Base-by-base conservation (phyloP, 225 moss, liverwort and hornwort genomes). In the Sphagnum contortum region DNA sequence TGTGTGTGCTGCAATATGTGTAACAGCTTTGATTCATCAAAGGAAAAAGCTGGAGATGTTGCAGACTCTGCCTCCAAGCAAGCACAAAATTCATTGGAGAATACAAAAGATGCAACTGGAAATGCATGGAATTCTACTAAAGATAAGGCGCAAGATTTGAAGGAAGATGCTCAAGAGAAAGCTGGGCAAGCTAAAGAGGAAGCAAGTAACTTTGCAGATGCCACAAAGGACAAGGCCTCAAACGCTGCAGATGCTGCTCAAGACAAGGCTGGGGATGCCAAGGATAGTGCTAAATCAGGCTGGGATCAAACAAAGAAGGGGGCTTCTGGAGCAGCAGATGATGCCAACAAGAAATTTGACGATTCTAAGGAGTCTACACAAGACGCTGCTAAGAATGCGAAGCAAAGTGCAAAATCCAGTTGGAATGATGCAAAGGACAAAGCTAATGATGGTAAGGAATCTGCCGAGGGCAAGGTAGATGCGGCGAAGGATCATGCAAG, bases 81-180 rank as follows among this genome's bases (percentile, higher is more conserved):
- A 4, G 64, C 57, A 0, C 53, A 63, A 4, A 64, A 60, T 3
- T 67, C 78, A 6, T 71, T 68, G 12, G 75, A 74, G 55, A 74
- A 82, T 11, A 56, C 66, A 0, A 76, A 81, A 57, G 5, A 84
- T 45, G 12, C 75, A 3, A 78, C 78, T 2, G 60, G 69, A 2
- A 71, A 75, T 55, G 81, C 81, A 11, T 53, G 45, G 2, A 68
- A 75, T 9, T 49, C 74, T n/a, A 69, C 63, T 5, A 70, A 67
- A 62, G 71, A 60, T 0, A 74, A n/a, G 9, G 80, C 74, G 0
- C 4, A 71, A 61, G 66, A 55, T 63, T 69, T 71, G 44, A 78
- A 81, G 72, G 72, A 65, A 48, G 74, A 53, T 6, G 68, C 47
- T 44, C 11, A 74, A 2, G 12, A 74, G 46, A 83, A 74, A 55